Evolutionary conservation across 169 alveolate genomes (phyloP).

Genomic region (Cytauxzoon felis): DNA sequence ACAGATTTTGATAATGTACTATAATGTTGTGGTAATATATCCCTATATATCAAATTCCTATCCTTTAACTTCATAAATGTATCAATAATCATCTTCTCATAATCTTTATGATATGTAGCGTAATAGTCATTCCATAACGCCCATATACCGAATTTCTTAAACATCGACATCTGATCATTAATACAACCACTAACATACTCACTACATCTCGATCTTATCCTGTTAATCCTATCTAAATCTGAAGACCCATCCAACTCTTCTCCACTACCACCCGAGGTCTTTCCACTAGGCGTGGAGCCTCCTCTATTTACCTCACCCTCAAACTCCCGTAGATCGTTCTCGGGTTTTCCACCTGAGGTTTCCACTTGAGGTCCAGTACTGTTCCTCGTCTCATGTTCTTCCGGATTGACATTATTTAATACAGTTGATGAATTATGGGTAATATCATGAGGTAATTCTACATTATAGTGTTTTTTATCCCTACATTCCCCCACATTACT

Average conservation of each 20-base stretch:
- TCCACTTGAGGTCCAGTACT: too few species aligned
- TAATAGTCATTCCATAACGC: conserved; percentile 52
- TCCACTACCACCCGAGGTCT: conserved; percentile 1
- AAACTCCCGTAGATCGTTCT: not conserved
- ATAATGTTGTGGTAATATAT: conserved; percentile 39
- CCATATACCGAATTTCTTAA: conserved; percentile 51
- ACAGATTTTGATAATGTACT: conserved; percentile 38
- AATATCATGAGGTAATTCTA: too few species aligned
- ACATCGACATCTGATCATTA: conserved; percentile 28
- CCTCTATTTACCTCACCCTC: not conserved
- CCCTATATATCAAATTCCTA: conserved; percentile 18
- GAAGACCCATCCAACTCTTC: conserved; percentile 12
- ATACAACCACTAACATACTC: conserved; percentile 38
- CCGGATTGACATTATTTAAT: too few species aligned
- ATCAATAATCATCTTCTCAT: conserved; percentile 24
- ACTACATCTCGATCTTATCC: conserved; percentile 37
- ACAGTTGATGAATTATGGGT: too few species aligned
- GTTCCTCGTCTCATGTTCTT: too few species aligned
- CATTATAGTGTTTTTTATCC: too few species aligned
- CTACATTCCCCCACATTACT: too few species aligned
- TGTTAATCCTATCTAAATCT: not conserved
- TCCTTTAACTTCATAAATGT: conserved; percentile 34
- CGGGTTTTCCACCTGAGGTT: too few species aligned
- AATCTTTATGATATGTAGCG: conserved; percentile 47
- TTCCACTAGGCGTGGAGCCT: conserved; percentile 1